Evolutionary conservation across 495 filamentous ascomycete species (phyloP).

Genomic region (Penicillium turbatum): DNA sequence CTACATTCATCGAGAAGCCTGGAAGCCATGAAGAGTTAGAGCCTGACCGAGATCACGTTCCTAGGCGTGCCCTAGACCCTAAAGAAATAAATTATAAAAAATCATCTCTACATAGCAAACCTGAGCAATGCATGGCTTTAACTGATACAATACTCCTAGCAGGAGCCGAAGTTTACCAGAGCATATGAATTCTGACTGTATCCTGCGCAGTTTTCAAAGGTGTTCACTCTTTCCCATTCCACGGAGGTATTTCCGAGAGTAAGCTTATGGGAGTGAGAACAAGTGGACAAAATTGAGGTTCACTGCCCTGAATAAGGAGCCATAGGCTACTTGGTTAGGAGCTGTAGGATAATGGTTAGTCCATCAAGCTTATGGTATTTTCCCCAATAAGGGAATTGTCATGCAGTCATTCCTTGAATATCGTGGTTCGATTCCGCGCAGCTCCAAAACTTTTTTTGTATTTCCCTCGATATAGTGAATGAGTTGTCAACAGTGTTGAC

Average conservation of each 20-base stretch:
- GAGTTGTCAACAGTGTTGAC: too few species aligned
- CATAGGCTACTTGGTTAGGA: neutral
- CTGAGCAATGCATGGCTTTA: neutral
- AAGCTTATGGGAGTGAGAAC: neutral
- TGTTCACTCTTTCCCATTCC: neutral
- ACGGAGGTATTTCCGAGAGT: neutral
- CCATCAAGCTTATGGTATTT: conserved; percentile 3
- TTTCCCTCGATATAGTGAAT: too few species aligned
- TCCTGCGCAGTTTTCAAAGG: neutral
- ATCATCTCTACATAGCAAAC: neutral
- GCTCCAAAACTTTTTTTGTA: neutral
- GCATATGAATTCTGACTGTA: neutral
- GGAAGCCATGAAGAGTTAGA: neutral
- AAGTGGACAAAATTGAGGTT: neutral
- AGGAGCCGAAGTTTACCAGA: neutral
- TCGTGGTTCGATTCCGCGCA: conserved; percentile 6
- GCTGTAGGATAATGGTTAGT: conserved; percentile 6
- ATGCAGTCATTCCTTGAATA: conserved; percentile 6
- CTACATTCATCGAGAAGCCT: too few species aligned
- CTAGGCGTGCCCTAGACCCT: neutral
- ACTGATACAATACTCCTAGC: neutral
- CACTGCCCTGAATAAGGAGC: neutral
- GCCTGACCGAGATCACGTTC: neutral
- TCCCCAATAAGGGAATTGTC: neutral
- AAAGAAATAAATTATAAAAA: neutral